These are phyloP conservation scores for Suillus sp. DNA, from an alignment of 768 basidiomycete species.

Conservation along the genomic window DNA sequence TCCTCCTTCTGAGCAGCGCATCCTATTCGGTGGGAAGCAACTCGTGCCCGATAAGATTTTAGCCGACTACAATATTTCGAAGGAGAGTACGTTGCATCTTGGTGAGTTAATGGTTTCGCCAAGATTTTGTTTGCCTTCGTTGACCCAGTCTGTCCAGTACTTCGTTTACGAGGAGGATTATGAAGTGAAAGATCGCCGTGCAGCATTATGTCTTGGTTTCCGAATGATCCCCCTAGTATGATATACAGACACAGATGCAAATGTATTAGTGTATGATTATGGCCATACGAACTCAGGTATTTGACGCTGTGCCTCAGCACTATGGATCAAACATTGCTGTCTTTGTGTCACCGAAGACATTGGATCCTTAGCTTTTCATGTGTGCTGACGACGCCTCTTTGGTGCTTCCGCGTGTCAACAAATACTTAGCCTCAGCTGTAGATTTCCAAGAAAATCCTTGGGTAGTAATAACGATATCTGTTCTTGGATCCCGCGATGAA, in stretches of 20 bases:
- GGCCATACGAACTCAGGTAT: not conserved
- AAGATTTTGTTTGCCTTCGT: not conserved
- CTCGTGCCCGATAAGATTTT: constrained; percentile 47
- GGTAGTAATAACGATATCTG: too few species aligned
- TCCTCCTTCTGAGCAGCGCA: constrained; percentile 9
- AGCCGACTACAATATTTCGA: constrained; percentile 48
- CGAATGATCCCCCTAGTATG: not conserved
- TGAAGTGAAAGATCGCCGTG: not conserved
- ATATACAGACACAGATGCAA: not conserved
- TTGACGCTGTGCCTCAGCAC: not conserved
- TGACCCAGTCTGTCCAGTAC: constrained; percentile 3
- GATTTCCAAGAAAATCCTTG: too few species aligned
- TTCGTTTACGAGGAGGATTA: constrained; percentile 10
- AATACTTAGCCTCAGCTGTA: not conserved
- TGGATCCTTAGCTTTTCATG: not conserved
- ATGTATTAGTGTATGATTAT: not conserved
- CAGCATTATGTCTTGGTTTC: not conserved
- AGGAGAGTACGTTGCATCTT: constrained; percentile 40
- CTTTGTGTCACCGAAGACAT: not conserved
- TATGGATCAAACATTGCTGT: not conserved
- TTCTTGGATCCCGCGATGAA: not conserved
- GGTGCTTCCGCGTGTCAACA: too few species aligned
- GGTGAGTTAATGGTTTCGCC: constrained; percentile 14
- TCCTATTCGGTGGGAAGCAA: constrained; percentile 29
- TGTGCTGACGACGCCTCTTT: too few species aligned